Percentiles rank a stretch among this genome's conserved stretches.
These are phyloP conservation scores for Albugo candida DNA, from an alignment of 352 stramenopile genomes.

Conservation along the genomic window DNA sequence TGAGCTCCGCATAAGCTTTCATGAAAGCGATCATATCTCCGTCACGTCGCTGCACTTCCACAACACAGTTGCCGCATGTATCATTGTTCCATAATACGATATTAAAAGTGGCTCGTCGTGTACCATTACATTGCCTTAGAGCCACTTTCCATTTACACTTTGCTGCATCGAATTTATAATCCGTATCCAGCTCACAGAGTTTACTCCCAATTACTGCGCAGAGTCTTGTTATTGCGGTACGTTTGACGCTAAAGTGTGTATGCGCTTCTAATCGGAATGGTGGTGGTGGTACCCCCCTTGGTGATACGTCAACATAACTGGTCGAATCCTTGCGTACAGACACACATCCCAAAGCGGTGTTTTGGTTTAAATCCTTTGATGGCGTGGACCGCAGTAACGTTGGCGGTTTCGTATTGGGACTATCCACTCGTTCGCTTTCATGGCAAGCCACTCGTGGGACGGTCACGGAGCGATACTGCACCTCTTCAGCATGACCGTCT, in stretches of 20 bases:
- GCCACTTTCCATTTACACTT: constrained; percentile 83
- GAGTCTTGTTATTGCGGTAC: constrained; percentile 48
- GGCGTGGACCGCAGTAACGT: too few relatives aligned
- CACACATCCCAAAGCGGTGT: too few relatives aligned
- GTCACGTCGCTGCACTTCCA: constrained; percentile 16
- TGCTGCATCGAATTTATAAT: constrained; percentile 65
- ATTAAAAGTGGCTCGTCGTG: constrained; percentile 53
- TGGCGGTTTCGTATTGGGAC: too few relatives aligned
- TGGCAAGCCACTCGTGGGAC: too few relatives aligned
- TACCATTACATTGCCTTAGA: constrained; percentile 27
- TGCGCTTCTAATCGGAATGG: constrained; percentile 73
- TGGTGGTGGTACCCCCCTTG: constrained; percentile 41
- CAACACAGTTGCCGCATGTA: constrained; percentile 37
- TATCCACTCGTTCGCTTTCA: too few relatives aligned
- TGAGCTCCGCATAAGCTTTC: constrained; percentile 58
- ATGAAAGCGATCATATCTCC: constrained; percentile 71
- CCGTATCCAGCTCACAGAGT: constrained; percentile 65
- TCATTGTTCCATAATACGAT: constrained; percentile 54
- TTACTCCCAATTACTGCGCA: constrained; percentile 58
- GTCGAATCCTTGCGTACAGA: constrained; percentile 35
- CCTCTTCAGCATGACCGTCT: too few relatives aligned
- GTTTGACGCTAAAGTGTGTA: constrained; percentile 77
- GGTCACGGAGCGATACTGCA: too few relatives aligned
- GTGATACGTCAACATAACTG: constrained; percentile 52
- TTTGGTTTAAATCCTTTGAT: too few relatives aligned